Base-by-base conservation (phyloP, 345 rosid genomes). In the Isatis tinctoria region DNA sequence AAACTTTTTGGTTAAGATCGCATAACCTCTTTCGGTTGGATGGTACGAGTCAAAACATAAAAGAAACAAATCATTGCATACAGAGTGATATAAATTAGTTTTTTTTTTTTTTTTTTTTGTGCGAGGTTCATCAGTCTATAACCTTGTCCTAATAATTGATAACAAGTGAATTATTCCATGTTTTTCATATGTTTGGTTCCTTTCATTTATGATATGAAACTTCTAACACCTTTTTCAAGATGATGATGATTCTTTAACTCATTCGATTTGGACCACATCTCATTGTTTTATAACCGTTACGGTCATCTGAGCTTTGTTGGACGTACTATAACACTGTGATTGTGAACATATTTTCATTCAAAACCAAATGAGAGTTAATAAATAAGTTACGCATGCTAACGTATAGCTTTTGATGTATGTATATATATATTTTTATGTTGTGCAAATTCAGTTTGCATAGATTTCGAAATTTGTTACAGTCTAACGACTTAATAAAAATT, bases 11-110 rank as follows among this genome's bases (percentile, higher is more conserved):
- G 41, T 57, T 44, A 83, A 53, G 11, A 36, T 56, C 54, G 43
- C n/a, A 65, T 75, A 75, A 20, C 74, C 68, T 37, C 62, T 73
- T 63, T 83, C 78, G 1, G 80, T 69, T 0, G 87, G 83, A 78
- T 87, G 87, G 67, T 78, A 90, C 87, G 69, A 41, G 43, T 86
- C 87, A 81, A 61, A 86, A 83, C 49, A 83, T 13, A 60, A 65
- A 83, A 28, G 77, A 4, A 86, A 48, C 26, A 61, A 81, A 72
- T 83, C 77, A 11, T 27, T 39, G 72, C 92, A 83, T 3, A 2
- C 0, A 32, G 22, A 27, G 49, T 18, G 39, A 71, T 61, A 22
- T 52, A 6, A 78, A 44, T 7, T 12, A 10, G 54, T 60, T 83
- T 40, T 37, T 9, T 3, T 39, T n/a, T n/a, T n/a, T n/a, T n/a